Conservation (phyloP, 768 basidiomycete species). For the Boletus eberwhitei region DNA sequence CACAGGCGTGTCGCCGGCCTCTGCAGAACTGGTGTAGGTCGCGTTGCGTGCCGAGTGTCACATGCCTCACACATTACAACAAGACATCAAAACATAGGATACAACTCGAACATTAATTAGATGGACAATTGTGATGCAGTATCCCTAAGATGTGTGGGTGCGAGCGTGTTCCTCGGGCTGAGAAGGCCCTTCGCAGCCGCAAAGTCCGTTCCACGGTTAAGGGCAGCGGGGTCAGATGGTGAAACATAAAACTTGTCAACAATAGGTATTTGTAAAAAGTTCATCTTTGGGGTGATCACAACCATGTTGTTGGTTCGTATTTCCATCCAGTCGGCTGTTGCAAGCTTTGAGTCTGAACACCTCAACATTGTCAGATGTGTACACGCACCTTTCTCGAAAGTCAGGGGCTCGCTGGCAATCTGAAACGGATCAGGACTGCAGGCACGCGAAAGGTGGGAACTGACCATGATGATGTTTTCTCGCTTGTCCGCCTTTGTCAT, state of each 20-base stretch:
- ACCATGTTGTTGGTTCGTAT: slow-evolving; percentile 96
- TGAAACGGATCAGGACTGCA: slow-evolving; percentile 26
- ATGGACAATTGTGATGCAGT: slow-evolving; percentile 19
- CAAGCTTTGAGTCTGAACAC: background rate
- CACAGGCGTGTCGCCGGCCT: background rate
- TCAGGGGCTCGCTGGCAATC: slow-evolving; percentile 91
- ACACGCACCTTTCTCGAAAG: slow-evolving; percentile 83
- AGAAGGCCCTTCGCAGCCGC: slow-evolving; percentile 86
- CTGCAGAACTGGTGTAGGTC: background rate
- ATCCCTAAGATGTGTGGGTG: slow-evolving; percentile 21
- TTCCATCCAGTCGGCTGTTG: slow-evolving; percentile 93
- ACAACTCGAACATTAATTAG: slow-evolving; percentile 3
- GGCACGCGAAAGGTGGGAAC: slow-evolving; percentile 3
- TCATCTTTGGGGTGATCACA: slow-evolving; percentile 94
- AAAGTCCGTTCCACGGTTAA: slow-evolving; percentile 72
- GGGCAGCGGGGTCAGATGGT: slow-evolving; percentile 73
- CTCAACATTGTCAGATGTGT: background rate
- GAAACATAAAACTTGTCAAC: slow-evolving; percentile 91
- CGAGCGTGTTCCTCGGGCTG: slow-evolving; percentile 49
- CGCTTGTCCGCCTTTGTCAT: slow-evolving; percentile 96
- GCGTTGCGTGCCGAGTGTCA: slow-evolving; percentile 4
- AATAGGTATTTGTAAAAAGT: slow-evolving; percentile 90
- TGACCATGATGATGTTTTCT: slow-evolving; percentile 91
- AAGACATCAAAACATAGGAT: background rate
- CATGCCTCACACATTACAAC: background rate